phyloP scores from a whole-genome alignment of 805 yeast species.

The Wickerhamomyces xylosicus region DNA sequence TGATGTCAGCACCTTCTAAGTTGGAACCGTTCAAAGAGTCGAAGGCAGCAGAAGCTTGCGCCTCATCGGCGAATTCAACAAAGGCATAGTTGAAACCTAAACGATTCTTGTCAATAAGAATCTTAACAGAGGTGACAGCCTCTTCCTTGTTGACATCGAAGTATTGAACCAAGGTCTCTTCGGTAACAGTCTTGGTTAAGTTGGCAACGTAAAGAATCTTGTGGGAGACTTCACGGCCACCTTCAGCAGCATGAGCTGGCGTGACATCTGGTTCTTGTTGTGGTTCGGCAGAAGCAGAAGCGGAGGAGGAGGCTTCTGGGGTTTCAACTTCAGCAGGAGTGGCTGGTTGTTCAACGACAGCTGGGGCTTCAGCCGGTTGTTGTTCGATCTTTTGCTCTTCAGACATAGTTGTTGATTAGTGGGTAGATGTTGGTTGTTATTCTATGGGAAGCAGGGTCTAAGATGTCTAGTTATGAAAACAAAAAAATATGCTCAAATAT shows the following conservation, averaged over 20 bases:
- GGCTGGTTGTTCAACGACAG: background rate
- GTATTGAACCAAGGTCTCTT: conserved; percentile 48
- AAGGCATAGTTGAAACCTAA: conserved; percentile 76
- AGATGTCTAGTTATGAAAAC: too few relatives aligned
- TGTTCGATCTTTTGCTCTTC: background rate
- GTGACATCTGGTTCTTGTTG: conserved; percentile 20
- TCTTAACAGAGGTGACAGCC: conserved; percentile 51
- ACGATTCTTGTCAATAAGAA: conserved; percentile 66
- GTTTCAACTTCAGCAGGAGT: background rate
- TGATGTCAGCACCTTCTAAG: conserved; percentile 44
- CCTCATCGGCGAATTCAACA: conserved; percentile 55
- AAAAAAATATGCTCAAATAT: too few relatives aligned
- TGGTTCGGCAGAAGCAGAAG: background rate
- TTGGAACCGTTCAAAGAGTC: conserved; percentile 48
- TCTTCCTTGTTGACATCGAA: conserved; percentile 45
- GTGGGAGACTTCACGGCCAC: conserved; percentile 73
- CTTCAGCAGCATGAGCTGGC: conserved; percentile 67
- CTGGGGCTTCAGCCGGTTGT: background rate
- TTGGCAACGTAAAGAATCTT: conserved; percentile 73
- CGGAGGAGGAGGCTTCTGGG: background rate
- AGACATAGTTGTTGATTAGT: background rate
- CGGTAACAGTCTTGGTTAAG: conserved; percentile 53
- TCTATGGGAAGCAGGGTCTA: too few relatives aligned
- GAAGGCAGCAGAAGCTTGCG: conserved; percentile 53
- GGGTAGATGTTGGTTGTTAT: too few relatives aligned